These are phyloP conservation scores for Pythium dissotocum DNA, from an alignment of 352 stramenopile genomes.

Conservation along the genomic window DNA sequence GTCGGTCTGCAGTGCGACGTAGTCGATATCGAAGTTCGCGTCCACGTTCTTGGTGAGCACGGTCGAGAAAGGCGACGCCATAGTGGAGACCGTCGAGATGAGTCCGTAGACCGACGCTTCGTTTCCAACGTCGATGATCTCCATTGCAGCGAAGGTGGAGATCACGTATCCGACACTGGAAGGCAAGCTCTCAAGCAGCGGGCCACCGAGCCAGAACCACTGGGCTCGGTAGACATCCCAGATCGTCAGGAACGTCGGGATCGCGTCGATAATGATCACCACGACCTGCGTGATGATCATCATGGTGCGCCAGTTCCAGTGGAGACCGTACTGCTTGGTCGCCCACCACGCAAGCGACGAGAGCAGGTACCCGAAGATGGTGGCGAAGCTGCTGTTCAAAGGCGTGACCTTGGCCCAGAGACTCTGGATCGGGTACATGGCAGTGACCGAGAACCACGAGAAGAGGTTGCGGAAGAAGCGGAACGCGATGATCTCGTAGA, in stretches of 20 bases:
- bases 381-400: conserved; percentile 30
- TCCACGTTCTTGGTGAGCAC: conserved; percentile 32
- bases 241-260: conserved; percentile 34
- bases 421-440: conserved; percentile 28
- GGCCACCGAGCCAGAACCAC: conserved; percentile 30
- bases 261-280: conserved; percentile 28
- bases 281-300: conserved; percentile 22
- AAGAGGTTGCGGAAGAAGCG: conserved; percentile 34
- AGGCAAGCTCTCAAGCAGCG: conserved; percentile 31
- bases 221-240: conserved; percentile 33
- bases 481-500: conserved; percentile 34
- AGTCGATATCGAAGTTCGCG: conserved; percentile 29
- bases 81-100: conserved; percentile 21
- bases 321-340: conserved; percentile 21
- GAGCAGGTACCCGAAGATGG: conserved; percentile 23
- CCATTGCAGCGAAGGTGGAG: conserved; percentile 28
- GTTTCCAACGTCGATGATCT: conserved; percentile 34
- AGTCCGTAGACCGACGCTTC: conserved; percentile 37
- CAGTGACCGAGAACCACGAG: conserved; percentile 25
- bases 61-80: conserved; percentile 31
- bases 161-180: conserved; percentile 28
- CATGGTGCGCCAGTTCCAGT: conserved; percentile 33
- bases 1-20: conserved; percentile 21
- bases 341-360: conserved; percentile 6
- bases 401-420: conserved; percentile 32